These are phyloP conservation scores for Acanthamoeba sp. DNA, from an alignment of 208 protist genomes.

Conservation along the genomic window DNA sequence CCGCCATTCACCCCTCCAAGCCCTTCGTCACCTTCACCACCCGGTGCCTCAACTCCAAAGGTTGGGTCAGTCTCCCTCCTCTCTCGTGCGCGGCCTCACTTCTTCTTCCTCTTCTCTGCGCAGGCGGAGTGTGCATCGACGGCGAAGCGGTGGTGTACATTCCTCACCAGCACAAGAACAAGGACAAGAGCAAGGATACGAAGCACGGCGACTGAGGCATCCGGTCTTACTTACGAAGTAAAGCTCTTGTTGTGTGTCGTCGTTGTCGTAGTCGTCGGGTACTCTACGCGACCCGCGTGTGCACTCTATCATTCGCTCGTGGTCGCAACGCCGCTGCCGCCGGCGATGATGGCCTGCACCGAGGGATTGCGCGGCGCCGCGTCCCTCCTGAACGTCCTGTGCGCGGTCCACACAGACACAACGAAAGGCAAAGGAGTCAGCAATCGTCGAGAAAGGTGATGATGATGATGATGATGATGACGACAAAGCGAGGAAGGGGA, in stretches of 20 bases:
- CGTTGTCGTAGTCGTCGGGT: neutral
- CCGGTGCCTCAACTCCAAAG: slow-evolving; percentile 16
- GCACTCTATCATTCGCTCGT: neutral
- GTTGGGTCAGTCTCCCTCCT: neutral
- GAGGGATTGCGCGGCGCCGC: neutral
- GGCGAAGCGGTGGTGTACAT: slow-evolving; percentile 43
- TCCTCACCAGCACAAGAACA: slow-evolving; percentile 27
- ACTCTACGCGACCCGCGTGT: too few relatives aligned
- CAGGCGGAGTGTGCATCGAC: slow-evolving; percentile 1
- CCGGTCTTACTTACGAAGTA: too few relatives aligned
- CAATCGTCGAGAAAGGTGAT: neutral
- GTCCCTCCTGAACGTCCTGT: slow-evolving; percentile 19
- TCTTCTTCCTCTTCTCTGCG: neutral
- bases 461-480: neutral
- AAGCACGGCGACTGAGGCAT: neutral
- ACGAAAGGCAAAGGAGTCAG: neutral
- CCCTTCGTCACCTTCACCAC: slow-evolving; percentile 63
- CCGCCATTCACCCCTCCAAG: neutral
- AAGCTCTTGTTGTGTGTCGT: neutral
- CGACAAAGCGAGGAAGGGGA: neutral
- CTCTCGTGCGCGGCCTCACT: neutral
- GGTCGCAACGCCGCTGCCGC: neutral
- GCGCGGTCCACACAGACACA: neutral
- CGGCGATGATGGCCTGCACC: slow-evolving; percentile 22
- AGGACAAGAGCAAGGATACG: neutral